phyloP scores from a whole-genome alignment of 257 asterid species.

The Nicotiana paniculata region DNA sequence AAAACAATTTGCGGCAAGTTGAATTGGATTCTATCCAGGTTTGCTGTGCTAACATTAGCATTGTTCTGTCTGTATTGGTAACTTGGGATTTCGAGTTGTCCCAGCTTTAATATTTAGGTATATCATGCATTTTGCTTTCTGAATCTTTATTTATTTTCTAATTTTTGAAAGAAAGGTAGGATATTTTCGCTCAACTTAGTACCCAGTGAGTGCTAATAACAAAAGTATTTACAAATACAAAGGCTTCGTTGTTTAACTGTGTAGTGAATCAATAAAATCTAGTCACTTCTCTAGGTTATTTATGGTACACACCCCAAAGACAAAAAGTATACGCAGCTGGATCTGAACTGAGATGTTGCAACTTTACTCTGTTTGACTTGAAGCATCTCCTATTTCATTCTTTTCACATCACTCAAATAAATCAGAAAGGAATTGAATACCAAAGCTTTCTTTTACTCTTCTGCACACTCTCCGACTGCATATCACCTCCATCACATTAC shows the following conservation, averaged over 20 bases:
- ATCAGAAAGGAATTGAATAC: too few relatives aligned
- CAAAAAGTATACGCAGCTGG: too few relatives aligned
- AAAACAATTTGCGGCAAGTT: constrained; percentile 75
- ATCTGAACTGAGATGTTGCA: too few relatives aligned
- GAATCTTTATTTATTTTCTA: not conserved
- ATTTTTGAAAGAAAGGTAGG: not conserved
- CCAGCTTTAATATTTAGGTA: not conserved
- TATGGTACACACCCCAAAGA: too few relatives aligned
- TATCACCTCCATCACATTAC: too few relatives aligned
- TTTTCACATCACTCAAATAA: too few relatives aligned
- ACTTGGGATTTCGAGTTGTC: not conserved
- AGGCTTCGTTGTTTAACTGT: not conserved
- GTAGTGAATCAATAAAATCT: not conserved
- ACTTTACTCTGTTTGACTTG: too few relatives aligned
- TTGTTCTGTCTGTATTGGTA: not conserved
- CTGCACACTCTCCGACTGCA: too few relatives aligned
- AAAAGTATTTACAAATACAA: not conserved
- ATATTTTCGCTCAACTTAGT: not conserved
- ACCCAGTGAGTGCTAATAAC: not conserved
- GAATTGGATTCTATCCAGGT: constrained; percentile 97
- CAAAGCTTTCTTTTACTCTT: too few relatives aligned
- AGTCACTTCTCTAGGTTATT: too few relatives aligned
- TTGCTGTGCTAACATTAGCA: constrained; percentile 2
- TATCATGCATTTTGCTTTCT: not conserved
- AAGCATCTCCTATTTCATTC: too few relatives aligned